Evolutionary conservation across 164 flowering plant genomes (phyloP).

Genomic region (Liquidambar formosana): DNA sequence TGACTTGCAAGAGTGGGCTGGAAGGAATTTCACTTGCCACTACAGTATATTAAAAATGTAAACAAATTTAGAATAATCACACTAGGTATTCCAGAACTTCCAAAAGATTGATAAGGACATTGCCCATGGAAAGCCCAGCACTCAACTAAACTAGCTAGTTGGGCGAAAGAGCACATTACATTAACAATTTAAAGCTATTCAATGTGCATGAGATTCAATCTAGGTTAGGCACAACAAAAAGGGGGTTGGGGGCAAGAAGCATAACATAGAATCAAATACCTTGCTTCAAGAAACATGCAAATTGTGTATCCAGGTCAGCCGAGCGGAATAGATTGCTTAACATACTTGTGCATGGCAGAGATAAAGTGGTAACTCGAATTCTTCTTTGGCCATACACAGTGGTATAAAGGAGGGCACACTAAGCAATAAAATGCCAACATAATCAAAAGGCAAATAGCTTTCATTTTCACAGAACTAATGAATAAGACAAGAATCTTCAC

Average conservation of each 20-base stretch:
- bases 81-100: background rate
- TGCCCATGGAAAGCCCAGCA: too few species aligned
- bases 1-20: constrained; percentile 59
- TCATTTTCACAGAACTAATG: background rate
- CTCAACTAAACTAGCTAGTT: too few species aligned
- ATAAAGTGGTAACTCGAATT: constrained; percentile 86
- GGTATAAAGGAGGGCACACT: constrained; percentile 99
- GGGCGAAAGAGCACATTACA: too few species aligned
- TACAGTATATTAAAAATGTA: constrained; percentile 29
- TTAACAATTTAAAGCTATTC: too few species aligned
- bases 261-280: constrained; percentile 52
- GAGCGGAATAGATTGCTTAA: constrained; percentile 86
- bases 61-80: background rate
- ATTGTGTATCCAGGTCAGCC: constrained; percentile 96
- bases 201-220: too few species aligned
- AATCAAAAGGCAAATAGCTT: background rate
- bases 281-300: constrained; percentile 83
- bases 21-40: constrained; percentile 78
- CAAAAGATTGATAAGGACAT: background rate
- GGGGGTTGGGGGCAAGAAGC: too few species aligned
- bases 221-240: too few species aligned
- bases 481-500: background rate
- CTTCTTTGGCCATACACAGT: constrained; percentile 96
- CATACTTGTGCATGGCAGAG: constrained; percentile 82
- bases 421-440: constrained; percentile 6